phyloP scores from a whole-genome alignment of 2,329 filamentous ascomycete species.

The Nectriaceae sp. region DNA sequence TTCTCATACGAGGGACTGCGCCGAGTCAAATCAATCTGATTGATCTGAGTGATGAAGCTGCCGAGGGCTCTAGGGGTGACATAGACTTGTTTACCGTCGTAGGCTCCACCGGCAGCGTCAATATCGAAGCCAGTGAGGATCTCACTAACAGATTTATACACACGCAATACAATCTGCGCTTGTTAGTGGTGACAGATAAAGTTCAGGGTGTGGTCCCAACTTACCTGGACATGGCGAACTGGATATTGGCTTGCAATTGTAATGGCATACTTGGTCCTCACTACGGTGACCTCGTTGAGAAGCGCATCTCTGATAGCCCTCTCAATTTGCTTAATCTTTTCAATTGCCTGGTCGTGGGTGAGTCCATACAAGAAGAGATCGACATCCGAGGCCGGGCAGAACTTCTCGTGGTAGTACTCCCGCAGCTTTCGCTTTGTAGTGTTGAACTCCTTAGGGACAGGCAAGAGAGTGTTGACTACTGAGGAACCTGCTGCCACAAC shows the following conservation, averaged over 20 bases:
- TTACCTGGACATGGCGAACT: slow-evolving; percentile 72
- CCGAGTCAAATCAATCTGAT: slow-evolving; percentile 76
- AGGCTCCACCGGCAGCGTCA: slow-evolving; percentile 80
- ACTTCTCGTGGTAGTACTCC: slow-evolving; percentile 78
- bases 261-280: slow-evolving; percentile 84
- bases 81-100: slow-evolving; percentile 79
- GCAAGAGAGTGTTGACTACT: slow-evolving; percentile 76
- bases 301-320: slow-evolving; percentile 73
- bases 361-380: slow-evolving; percentile 85
- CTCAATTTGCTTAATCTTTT: slow-evolving; percentile 86
- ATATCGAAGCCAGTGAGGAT: slow-evolving; percentile 89
- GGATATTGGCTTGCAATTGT: slow-evolving; percentile 86
- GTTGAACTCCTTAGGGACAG: slow-evolving; percentile 64
- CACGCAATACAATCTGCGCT: slow-evolving; percentile 74
- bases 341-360: slow-evolving; percentile 72
- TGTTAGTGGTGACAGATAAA: slow-evolving; percentile 5
- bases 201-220: neutral
- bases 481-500: slow-evolving; percentile 80
- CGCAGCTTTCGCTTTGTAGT: slow-evolving; percentile 63
- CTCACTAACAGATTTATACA: slow-evolving; percentile 82
- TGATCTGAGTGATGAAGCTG: slow-evolving; percentile 80
- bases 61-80: slow-evolving; percentile 74
- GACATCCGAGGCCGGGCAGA: slow-evolving; percentile 83
- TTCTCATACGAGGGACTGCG: slow-evolving; percentile 88
- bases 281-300: slow-evolving; percentile 78